A percentile compares a stretch with the other conserved stretches of the same genome.
phyloP scores from a whole-genome alignment of 108 stramenopile genomes.

The Stephanodiscus minutulus region DNA sequence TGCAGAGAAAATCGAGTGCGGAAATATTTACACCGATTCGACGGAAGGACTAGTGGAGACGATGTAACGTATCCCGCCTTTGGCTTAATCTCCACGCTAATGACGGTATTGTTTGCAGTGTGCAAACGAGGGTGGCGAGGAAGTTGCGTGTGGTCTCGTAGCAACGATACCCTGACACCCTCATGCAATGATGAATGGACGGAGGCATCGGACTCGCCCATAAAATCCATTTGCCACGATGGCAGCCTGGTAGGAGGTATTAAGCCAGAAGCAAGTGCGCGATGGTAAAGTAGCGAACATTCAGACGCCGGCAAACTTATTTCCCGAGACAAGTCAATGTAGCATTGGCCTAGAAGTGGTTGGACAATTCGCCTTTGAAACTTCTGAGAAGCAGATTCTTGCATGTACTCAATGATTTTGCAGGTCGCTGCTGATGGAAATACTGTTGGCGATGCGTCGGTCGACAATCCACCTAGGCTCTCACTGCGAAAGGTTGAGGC shows the following conservation, averaged over 20 bases:
- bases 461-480: not conserved
- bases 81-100: conserved; percentile 71
- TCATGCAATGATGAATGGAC: not conserved
- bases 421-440: conserved; percentile 10
- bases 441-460: not conserved
- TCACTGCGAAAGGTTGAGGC: not conserved
- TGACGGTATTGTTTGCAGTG: not conserved
- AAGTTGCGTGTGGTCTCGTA: conserved; percentile 42
- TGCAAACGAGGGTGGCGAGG: conserved; percentile 15
- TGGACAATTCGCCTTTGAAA: conserved; percentile 32
- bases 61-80: conserved; percentile 73
- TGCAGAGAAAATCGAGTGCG: conserved; percentile 58
- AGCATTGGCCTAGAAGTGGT: conserved; percentile 40
- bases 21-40: conserved; percentile 60
- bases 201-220: not conserved
- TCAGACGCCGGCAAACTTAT: conserved; percentile 21
- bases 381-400: conserved; percentile 22
- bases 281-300: conserved; percentile 25
- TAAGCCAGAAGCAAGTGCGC: conserved; percentile 22
- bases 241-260: conserved; percentile 37
- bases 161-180: conserved; percentile 29
- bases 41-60: conserved; percentile 68
- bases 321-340: conserved; percentile 31
- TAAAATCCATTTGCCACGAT: conserved; percentile 26
- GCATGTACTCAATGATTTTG: not conserved